A percentile compares a stretch with the other conserved stretches of the same genome.
phyloP scores from a whole-genome alignment of 148 eudicot species.

The Beta vulgaris region DNA sequence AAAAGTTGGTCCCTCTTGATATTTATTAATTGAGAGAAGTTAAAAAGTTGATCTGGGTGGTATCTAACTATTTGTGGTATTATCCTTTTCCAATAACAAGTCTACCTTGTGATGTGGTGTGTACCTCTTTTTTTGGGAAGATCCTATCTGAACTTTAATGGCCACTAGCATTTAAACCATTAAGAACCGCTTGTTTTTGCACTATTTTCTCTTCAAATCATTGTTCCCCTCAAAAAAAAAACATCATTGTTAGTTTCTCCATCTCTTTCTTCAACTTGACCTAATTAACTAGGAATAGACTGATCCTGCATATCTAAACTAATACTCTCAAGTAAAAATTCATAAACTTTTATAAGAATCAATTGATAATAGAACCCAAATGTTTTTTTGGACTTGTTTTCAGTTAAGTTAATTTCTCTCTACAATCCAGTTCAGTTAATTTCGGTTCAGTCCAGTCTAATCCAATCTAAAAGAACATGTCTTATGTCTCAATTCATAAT shows the following conservation, averaged over 20 bases:
- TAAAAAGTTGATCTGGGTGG: constrained; percentile 21
- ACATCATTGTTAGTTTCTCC: constrained; percentile 3
- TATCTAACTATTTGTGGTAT: constrained; percentile 11
- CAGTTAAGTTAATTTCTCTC: no score
- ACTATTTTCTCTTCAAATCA: not conserved
- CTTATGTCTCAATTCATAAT: no score
- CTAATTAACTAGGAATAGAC: not conserved
- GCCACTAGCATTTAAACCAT: constrained; percentile 13
- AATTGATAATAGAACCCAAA: no score
- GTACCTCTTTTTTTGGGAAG: constrained; percentile 21
- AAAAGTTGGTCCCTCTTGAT: constrained; percentile 21
- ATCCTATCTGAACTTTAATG: constrained; percentile 1
- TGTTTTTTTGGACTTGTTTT: no score
- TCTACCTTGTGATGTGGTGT: constrained; percentile 30
- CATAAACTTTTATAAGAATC: no score
- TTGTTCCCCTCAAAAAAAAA: no score
- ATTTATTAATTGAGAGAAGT: constrained; percentile 19
- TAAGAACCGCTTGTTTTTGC: not conserved
- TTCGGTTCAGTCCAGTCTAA: no score
- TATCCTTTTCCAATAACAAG: constrained; percentile 22
- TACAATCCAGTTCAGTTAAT: no score
- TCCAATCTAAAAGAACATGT: no score
- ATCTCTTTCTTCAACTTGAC: constrained; percentile 2
- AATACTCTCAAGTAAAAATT: no score
- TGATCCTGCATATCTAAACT: no score